Percentiles rank a stretch among this genome's conserved stretches.
phyloP scores from a whole-genome alignment of 306 rosid species.

The Medicago ruthenica region DNA sequence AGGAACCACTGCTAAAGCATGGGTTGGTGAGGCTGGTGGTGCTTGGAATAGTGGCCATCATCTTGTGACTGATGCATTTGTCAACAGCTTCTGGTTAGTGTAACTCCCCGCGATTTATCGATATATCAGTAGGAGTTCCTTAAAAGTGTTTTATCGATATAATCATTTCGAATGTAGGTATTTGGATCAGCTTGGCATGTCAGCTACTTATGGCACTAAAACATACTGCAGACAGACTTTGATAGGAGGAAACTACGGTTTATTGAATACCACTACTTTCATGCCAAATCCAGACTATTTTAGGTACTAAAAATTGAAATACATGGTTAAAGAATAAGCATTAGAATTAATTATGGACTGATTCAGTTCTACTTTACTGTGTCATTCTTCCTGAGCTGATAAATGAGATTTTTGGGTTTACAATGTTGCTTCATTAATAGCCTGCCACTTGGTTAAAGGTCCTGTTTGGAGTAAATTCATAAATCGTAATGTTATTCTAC shows the following conservation, averaged over 20 bases:
- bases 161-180: slow-evolving; percentile 58
- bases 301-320: slow-evolving; percentile 41
- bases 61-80: slow-evolving; percentile 83
- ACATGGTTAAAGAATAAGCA: slow-evolving; percentile 21
- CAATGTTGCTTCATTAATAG: slow-evolving; percentile 46
- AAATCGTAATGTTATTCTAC: not conserved
- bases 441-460: slow-evolving; percentile 24
- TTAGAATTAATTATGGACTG: not conserved
- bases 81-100: slow-evolving; percentile 76
- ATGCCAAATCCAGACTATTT: slow-evolving; percentile 80
- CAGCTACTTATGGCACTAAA: slow-evolving; percentile 72
- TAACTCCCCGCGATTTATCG: slow-evolving; percentile 37
- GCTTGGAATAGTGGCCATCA: slow-evolving; percentile 89
- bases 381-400: slow-evolving; percentile 21
- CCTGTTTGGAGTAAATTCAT: slow-evolving; percentile 30
- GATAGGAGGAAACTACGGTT: slow-evolving; percentile 93
- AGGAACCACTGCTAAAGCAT: slow-evolving; percentile 60
- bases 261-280: slow-evolving; percentile 63
- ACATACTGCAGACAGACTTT: slow-evolving; percentile 90
- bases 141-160: slow-evolving; percentile 14
- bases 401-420: not conserved
- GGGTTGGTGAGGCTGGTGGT: slow-evolving; percentile 99
- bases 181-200: slow-evolving; percentile 90
- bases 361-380: slow-evolving; percentile 7
- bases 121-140: not conserved